Evolutionary conservation across 2,329 filamentous ascomycete species (phyloP).

Genomic region (Cercospora janseana): DNA sequence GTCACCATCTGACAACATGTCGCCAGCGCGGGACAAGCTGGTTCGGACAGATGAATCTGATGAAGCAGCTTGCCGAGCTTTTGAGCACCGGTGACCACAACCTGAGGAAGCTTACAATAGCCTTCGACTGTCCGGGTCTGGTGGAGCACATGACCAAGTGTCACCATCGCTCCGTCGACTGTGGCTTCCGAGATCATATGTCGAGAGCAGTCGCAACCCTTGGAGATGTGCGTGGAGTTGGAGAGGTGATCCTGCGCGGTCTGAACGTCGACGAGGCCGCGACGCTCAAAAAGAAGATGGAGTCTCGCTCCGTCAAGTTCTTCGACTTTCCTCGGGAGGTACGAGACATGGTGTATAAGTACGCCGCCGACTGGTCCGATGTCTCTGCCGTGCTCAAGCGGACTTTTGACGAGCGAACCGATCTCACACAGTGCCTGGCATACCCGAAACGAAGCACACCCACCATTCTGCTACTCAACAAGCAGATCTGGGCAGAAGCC

Average conservation of each 20-base stretch:
- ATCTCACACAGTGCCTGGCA: conserved; percentile 11
- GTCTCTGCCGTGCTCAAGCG: conserved; percentile 19
- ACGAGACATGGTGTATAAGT: conserved; percentile 33
- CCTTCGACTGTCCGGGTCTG: conserved; percentile 27
- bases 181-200: conserved; percentile 34
- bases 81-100: conserved; percentile 30
- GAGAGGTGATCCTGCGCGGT: conserved; percentile 29
- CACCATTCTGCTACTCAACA: conserved; percentile 38
- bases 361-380: conserved; percentile 29
- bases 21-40: conserved; percentile 26
- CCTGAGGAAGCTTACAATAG: conserved; percentile 32
- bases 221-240: conserved; percentile 26
- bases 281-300: conserved; percentile 29
- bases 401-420: conserved; percentile 23
- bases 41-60: conserved; percentile 31
- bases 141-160: conserved; percentile 31
- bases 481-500: conserved; percentile 37
- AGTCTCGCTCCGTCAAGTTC: conserved; percentile 22
- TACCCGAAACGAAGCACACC: conserved; percentile 31
- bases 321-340: conserved; percentile 31
- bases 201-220: conserved; percentile 20
- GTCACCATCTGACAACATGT: conserved; percentile 72
- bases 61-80: conserved; percentile 27
- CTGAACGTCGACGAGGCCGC: conserved; percentile 26
- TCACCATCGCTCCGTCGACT: conserved; percentile 20